A percentile compares a stretch with the other conserved stretches of the same genome.
Conservation (phyloP, 768 basidiomycete genomes). For the Cyathus striatus region DNA sequence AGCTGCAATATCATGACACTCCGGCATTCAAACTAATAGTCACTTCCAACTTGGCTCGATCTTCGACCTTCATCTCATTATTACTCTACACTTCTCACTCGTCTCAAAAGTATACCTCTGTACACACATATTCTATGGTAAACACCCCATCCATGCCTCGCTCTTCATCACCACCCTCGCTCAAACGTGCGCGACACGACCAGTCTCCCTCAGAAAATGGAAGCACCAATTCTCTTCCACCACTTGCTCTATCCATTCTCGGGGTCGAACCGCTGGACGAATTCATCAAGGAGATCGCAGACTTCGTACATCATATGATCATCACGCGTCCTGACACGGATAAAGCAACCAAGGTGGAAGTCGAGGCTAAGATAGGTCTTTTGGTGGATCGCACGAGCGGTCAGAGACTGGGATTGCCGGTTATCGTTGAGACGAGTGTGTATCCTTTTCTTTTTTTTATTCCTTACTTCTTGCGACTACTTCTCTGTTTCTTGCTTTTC, state of each 20-base stretch:
- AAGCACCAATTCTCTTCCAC: conserved; percentile 35
- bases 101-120: neutral
- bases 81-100: conserved; percentile 6
- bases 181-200: conserved; percentile 23
- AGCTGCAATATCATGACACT: too few species aligned
- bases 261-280: conserved; percentile 90
- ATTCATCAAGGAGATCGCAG: conserved; percentile 87
- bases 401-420: conserved; percentile 61
- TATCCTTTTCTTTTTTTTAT: conserved; percentile 13
- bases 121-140: neutral
- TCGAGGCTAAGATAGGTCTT: conserved; percentile 87
- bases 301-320: conserved; percentile 79
- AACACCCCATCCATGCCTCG: neutral
- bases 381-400: conserved; percentile 54
- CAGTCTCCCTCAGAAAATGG: conserved; percentile 5
- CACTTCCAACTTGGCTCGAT: neutral
- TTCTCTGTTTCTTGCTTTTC: conserved; percentile 1
- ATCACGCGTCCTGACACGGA: conserved; percentile 46
- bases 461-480: conserved; percentile 4
- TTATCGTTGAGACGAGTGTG: conserved; percentile 83
- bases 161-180: neutral
- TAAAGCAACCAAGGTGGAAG: conserved; percentile 60
- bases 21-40: neutral
- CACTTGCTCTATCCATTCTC: conserved; percentile 75
- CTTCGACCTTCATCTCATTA: too few species aligned